These are phyloP conservation scores for Acanthamoeba lenticulata DNA, from an alignment of 208 protist species.

Conservation along the genomic window DNA sequence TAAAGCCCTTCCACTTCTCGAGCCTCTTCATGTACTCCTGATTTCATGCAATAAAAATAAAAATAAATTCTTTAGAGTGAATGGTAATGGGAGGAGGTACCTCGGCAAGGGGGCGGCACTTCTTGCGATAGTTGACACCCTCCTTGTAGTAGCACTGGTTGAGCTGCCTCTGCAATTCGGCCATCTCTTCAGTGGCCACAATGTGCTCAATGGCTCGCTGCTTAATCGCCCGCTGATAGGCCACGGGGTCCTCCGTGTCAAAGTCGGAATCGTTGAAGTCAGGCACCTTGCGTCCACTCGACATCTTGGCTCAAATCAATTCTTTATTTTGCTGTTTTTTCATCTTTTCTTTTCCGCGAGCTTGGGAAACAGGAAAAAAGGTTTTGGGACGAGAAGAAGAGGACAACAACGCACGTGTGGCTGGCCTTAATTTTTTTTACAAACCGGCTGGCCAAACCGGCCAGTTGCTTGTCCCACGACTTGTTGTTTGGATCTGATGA, in stretches of 20 bases:
- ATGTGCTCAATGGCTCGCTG: conserved; percentile 9
- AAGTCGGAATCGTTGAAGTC: conserved; percentile 20
- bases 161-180: conserved; percentile 7
- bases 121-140: background rate
- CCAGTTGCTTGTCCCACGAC: too few relatives aligned
- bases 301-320: background rate
- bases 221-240: background rate
- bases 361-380: too few relatives aligned
- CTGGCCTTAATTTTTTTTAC: too few relatives aligned
- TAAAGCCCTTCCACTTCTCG: background rate
- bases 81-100: background rate
- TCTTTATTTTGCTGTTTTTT: too few relatives aligned
- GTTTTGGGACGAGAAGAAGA: too few relatives aligned
- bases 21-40: conserved; percentile 11
- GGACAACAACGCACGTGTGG: too few relatives aligned
- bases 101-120: background rate
- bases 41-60: background rate
- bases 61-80: background rate
- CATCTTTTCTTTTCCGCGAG: too few relatives aligned
- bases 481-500: too few relatives aligned
- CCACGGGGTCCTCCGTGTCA: conserved; percentile 24
- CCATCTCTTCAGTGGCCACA: conserved; percentile 4
- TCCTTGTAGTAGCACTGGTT: background rate
- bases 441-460: too few relatives aligned
- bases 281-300: background rate